Conservation (phyloP, 108 stramenopile genomes). For the Pseudonitzschia multiseries region DNA sequence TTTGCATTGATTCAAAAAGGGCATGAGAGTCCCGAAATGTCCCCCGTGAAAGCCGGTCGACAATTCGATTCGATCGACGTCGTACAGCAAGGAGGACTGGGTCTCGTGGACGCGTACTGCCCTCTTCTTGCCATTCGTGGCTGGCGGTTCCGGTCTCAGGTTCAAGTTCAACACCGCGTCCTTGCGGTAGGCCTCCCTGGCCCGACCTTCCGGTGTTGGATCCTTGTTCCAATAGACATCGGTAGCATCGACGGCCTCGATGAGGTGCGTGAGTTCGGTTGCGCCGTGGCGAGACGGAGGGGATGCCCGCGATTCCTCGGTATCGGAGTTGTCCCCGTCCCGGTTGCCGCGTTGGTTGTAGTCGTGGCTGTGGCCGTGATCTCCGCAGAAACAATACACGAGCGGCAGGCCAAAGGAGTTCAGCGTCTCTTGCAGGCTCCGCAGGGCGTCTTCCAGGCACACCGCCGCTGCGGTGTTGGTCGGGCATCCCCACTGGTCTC, state of each 20-base stretch:
- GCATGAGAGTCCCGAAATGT: conserved; percentile 51
- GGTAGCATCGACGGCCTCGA: conserved; percentile 12
- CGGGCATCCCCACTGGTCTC: conserved; percentile 27
- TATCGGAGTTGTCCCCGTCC: neutral
- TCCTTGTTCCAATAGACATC: conserved; percentile 45
- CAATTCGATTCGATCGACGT: conserved; percentile 29
- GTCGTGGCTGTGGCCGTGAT: neutral
- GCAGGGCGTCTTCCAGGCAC: conserved; percentile 36
- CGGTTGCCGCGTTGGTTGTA: too few species aligned
- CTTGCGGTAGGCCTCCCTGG: neutral
- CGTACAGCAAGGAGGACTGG: conserved; percentile 41
- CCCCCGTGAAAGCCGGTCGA: conserved; percentile 41
- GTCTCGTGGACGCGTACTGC: neutral
- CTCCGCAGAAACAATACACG: conserved; percentile 1
- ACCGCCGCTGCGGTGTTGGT: conserved; percentile 24
- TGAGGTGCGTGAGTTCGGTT: conserved; percentile 15
- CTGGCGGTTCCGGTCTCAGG: too few species aligned
- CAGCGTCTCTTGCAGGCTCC: conserved; percentile 21
- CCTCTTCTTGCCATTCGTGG: too few species aligned
- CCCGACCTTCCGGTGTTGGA: conserved; percentile 29
- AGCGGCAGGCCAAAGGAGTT: conserved; percentile 26
- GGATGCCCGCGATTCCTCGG: neutral
- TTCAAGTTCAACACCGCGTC: too few species aligned
- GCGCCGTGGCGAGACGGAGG: neutral
- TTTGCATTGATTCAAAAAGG: conserved; percentile 38